Conservation (phyloP, 2,329 filamentous ascomycete species). For the Colletotrichum sp. region DNA sequence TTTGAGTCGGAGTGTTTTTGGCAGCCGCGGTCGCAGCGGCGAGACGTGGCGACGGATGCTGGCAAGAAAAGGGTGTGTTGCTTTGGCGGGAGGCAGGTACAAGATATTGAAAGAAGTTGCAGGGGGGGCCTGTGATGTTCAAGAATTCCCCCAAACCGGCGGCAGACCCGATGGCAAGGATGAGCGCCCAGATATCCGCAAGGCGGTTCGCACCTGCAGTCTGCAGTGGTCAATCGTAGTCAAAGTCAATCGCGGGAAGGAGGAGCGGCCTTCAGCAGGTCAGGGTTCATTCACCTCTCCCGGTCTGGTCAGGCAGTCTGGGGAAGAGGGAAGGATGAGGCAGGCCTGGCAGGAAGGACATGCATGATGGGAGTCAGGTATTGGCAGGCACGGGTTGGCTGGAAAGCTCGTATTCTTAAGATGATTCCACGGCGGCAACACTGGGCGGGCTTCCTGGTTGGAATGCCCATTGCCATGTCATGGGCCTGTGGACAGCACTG, state of each 20-base stretch:
- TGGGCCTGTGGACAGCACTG: background rate
- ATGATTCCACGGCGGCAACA: slow-evolving; percentile 13
- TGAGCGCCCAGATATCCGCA: background rate
- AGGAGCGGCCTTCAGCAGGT: background rate
- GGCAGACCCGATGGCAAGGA: slow-evolving; percentile 13
- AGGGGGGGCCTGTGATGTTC: slow-evolving; percentile 4
- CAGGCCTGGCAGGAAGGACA: background rate
- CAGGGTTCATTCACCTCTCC: background rate
- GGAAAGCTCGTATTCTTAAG: slow-evolving; percentile 21
- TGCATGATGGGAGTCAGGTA: background rate
- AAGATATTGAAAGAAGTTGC: slow-evolving; percentile 9
- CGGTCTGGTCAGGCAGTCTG: background rate
- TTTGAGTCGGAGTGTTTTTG: background rate
- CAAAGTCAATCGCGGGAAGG: background rate
- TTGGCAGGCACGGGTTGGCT: background rate
- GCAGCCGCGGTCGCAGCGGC: background rate
- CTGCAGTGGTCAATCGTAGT: background rate
- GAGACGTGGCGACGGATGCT: background rate
- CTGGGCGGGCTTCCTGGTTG: background rate
- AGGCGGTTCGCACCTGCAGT: background rate
- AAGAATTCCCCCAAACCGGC: slow-evolving; percentile 8
- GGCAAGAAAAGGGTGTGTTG: background rate
- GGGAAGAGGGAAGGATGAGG: slow-evolving; percentile 1
- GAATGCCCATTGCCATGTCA: slow-evolving; percentile 11
- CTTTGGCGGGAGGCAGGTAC: background rate